Conservation (phyloP, 176 grass and related monocot species). For the Tuctoria greenei region DNA sequence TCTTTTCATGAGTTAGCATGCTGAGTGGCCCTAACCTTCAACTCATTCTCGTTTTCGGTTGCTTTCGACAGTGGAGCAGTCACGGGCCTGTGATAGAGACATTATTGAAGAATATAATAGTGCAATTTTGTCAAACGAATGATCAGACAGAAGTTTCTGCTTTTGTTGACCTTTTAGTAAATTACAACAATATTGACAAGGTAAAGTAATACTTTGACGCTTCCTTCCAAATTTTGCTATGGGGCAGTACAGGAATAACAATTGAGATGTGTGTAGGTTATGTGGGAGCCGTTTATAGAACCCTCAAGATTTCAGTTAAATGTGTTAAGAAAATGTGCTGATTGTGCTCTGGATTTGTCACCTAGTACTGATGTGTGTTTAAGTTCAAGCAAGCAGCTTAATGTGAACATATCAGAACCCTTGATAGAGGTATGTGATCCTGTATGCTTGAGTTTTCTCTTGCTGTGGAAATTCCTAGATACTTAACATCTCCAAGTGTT, state of each 20-base stretch:
- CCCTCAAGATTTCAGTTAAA: conserved; percentile 83
- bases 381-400: conserved; percentile 80
- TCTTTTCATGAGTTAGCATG: conserved; percentile 17
- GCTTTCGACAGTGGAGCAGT: conserved; percentile 70
- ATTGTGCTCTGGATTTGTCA: conserved; percentile 56
- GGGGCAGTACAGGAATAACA: conserved; percentile 34
- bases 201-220: conserved; percentile 47
- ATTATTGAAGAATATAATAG: conserved; percentile 70
- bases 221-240: conserved; percentile 26
- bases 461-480: background rate
- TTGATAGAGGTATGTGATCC: conserved; percentile 75
- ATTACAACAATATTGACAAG: conserved; percentile 99
- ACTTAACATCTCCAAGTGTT: conserved; percentile 7
- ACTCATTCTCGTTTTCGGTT: conserved; percentile 32
- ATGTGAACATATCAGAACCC: conserved; percentile 95
- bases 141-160: conserved; percentile 62
- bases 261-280: conserved; percentile 61
- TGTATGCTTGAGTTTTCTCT: conserved; percentile 15
- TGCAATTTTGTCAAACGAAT: conserved; percentile 54
- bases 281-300: conserved; percentile 99
- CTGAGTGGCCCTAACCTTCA: conserved; percentile 25
- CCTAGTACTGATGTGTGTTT: conserved; percentile 64
- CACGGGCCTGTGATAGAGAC: conserved; percentile 93
- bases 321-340: conserved; percentile 56
- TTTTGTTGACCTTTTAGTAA: conserved; percentile 81